phyloP scores from a whole-genome alignment of 768 basidiomycete species.

The Kwoniella pini region DNA sequence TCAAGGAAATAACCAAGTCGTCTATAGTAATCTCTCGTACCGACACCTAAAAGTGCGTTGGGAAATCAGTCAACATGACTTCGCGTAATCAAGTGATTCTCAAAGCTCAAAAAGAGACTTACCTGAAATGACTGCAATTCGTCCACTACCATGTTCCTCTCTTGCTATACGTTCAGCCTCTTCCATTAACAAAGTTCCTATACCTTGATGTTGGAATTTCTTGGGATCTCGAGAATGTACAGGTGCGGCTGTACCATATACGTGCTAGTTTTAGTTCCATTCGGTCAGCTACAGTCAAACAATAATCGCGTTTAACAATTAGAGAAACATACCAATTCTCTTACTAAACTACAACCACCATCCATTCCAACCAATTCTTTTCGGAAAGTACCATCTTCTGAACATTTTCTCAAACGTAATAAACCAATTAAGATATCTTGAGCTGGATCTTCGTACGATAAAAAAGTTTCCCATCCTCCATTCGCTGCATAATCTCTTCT shows the following conservation, averaged over 20 bases:
- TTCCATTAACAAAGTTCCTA: constrained; percentile 96
- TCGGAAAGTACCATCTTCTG: constrained; percentile 93
- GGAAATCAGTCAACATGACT: too few relatives aligned
- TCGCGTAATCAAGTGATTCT: too few relatives aligned
- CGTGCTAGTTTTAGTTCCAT: constrained; percentile 51
- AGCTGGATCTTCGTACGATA: constrained; percentile 98
- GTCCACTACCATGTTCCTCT: constrained; percentile 93
- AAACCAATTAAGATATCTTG: constrained; percentile 93
- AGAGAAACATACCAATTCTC: constrained; percentile 67
- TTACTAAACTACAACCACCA: constrained; percentile 78
- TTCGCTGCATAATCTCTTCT: constrained; percentile 95
- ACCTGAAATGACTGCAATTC: constrained; percentile 97
- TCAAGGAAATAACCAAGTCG: constrained; percentile 91
- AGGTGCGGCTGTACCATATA: constrained; percentile 96
- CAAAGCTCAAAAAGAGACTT: too few relatives aligned
- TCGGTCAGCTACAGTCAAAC: too few relatives aligned
- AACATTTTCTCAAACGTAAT: constrained; percentile 88
- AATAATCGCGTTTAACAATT: too few relatives aligned
- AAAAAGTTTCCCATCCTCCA: constrained; percentile 99
- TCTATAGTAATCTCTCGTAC: constrained; percentile 95
- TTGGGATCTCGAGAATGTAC: constrained; percentile 97
- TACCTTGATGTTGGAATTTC: constrained; percentile 97
- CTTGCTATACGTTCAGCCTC: constrained; percentile 97
- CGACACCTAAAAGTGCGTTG: constrained; percentile 70
- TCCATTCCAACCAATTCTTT: constrained; percentile 76